A percentile compares a stretch with the other conserved stretches of the same genome.
Conservation (phyloP, 495 filamentous ascomycete species). For the Aeminium ludgeri region DNA sequence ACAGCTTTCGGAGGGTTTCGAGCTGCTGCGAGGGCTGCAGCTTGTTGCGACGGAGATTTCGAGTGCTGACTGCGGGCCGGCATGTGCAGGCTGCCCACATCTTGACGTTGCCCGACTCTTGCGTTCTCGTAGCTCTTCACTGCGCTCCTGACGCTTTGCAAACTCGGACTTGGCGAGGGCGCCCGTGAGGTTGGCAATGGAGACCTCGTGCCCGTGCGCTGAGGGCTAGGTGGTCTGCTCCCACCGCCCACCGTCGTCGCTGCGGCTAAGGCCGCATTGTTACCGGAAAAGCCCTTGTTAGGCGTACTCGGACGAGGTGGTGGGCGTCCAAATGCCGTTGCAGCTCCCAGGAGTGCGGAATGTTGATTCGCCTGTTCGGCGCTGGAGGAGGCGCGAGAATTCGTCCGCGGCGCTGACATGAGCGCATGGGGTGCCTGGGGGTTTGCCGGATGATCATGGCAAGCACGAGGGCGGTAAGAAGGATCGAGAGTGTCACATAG, state of each 20-base stretch:
- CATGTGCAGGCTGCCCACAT: neutral
- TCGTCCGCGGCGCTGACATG: constrained; percentile 6
- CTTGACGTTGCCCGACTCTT: neutral
- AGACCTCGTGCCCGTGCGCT: constrained; percentile 14
- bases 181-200: neutral
- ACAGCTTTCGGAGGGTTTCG: neutral
- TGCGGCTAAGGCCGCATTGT: constrained; percentile 34
- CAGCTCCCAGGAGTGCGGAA: constrained; percentile 13
- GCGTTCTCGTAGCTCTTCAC: constrained; percentile 1
- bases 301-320: neutral
- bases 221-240: neutral
- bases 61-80: neutral
- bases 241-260: constrained; percentile 23
- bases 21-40: constrained; percentile 10
- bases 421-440: neutral
- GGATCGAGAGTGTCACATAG: neutral
- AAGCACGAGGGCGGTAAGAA: neutral
- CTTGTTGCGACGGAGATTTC: constrained; percentile 9
- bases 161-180: neutral
- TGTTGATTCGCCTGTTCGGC: constrained; percentile 5
- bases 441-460: constrained; percentile 2
- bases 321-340: constrained; percentile 9
- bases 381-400: constrained; percentile 2
- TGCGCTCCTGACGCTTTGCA: constrained; percentile 8
- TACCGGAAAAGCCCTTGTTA: constrained; percentile 10